These are phyloP conservation scores for Emergomyces orientalis DNA, from an alignment of 2,329 filamentous ascomycete genomes.

Conservation along the genomic window DNA sequence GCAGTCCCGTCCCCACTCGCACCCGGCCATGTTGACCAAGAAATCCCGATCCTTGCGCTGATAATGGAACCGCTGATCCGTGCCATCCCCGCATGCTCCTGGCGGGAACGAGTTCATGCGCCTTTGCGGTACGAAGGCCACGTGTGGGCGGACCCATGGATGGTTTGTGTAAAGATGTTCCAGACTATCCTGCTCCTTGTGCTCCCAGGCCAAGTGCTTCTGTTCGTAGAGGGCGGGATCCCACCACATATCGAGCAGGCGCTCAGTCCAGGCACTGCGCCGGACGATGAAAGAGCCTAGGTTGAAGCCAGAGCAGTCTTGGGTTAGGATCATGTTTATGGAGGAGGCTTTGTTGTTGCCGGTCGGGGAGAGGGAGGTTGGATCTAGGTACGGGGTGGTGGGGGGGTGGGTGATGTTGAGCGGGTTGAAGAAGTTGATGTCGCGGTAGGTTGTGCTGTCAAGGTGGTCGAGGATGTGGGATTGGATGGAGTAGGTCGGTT, in stretches of 20 bases:
- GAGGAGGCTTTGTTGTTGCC: conserved; percentile 71
- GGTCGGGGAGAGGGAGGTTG: conserved; percentile 57
- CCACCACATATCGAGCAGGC: conserved; percentile 94
- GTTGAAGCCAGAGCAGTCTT: conserved; percentile 95
- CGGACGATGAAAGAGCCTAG: conserved; percentile 89
- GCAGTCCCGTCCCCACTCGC: conserved; percentile 92
- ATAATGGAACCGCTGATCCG: conserved; percentile 72
- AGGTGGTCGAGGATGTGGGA: conserved; percentile 81
- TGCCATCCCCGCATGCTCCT: conserved; percentile 62
- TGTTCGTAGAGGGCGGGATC: conserved; percentile 96
- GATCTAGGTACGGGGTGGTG: conserved; percentile 64
- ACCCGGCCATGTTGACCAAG: conserved; percentile 96
- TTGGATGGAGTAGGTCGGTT: conserved; percentile 82
- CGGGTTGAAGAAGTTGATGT: conserved; percentile 94
- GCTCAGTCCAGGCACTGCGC: conserved; percentile 79
- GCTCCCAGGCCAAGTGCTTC: conserved; percentile 97
- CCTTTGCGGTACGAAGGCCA: conserved; percentile 82
- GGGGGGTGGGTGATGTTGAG: conserved; percentile 85
- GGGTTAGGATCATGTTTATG: conserved; percentile 78
- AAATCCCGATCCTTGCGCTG: conserved; percentile 79
- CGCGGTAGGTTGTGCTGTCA: conserved; percentile 67
- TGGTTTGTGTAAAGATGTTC: conserved; percentile 87
- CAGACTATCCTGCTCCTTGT: conserved; percentile 94
- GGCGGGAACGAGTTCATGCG: conserved; percentile 90
- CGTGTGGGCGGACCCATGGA: conserved; percentile 82